phyloP scores from a whole-genome alignment of 768 basidiomycete species.

The Lactifluus subvellereus region DNA sequence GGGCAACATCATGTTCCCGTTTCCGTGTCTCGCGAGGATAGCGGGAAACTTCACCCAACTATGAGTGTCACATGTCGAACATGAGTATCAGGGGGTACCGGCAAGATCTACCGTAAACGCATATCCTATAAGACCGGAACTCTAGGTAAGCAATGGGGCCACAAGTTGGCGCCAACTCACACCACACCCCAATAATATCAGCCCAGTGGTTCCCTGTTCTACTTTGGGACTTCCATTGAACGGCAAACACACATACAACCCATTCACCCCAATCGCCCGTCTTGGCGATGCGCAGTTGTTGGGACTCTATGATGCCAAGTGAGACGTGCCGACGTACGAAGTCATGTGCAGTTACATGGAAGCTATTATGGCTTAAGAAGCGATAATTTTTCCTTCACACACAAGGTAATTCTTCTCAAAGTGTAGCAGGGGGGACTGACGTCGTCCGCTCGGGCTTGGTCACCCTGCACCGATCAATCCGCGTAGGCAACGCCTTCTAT shows the following conservation, averaged over 20 bases:
- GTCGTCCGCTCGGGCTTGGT: not conserved
- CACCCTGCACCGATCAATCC: not conserved
- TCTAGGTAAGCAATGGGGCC: not conserved
- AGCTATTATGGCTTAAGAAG: not conserved
- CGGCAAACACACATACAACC: not conserved
- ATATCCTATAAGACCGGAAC: not conserved
- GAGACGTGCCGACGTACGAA: not conserved
- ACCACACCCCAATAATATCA: not conserved
- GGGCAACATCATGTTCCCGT: not conserved
- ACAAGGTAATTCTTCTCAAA: not conserved
- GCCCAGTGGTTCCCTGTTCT: not conserved
- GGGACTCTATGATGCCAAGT: not conserved
- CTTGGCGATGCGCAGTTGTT: not conserved
- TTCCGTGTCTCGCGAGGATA: not conserved
- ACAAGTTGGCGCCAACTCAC: not conserved
- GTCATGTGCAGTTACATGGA: not conserved
- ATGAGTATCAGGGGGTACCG: not conserved
- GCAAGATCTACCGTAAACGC: not conserved
- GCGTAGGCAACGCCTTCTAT: not conserved
- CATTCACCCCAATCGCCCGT: not conserved
- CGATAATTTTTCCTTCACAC: not conserved
- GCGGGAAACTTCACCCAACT: not conserved
- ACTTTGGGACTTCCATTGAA: not conserved
- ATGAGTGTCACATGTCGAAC: not conserved
- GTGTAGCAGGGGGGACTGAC: not conserved